Evolutionary conservation across 306 rosid species (phyloP).

Genomic region (Gleditsia sinensis): DNA sequence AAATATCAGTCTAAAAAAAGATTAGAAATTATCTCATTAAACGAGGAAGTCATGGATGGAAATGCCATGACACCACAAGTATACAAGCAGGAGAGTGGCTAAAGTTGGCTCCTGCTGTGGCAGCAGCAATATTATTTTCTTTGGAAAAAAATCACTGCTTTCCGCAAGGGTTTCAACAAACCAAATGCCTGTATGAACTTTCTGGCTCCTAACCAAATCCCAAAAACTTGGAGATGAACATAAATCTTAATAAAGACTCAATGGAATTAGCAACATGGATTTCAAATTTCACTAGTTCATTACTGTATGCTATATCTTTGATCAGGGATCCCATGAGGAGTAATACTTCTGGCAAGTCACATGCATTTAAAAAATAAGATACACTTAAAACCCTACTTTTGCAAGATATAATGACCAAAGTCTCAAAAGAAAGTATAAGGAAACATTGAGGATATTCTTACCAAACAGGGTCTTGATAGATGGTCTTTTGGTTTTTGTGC

Average conservation of each 20-base stretch:
- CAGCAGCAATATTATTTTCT: no score
- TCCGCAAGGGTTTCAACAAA: neutral
- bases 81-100: no score
- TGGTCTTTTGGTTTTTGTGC: slow-evolving; percentile 83
- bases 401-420: neutral
- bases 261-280: neutral
- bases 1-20: neutral
- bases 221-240: neutral
- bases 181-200: neutral
- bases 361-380: neutral
- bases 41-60: neutral
- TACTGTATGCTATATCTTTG: slow-evolving; percentile 4
- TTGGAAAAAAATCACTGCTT: neutral
- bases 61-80: neutral
- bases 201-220: neutral
- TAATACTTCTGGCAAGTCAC: neutral
- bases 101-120: no score
- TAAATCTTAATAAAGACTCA: neutral
- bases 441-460: slow-evolving; percentile 43
- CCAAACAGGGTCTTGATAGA: slow-evolving; percentile 93
- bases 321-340: neutral
- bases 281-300: slow-evolving; percentile 21
- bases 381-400: neutral
- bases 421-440: slow-evolving; percentile 1
- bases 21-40: neutral